Percentiles rank a stretch among this genome's conserved stretches.
phyloP scores from a whole-genome alignment of 768 basidiomycete species.

The Suillus plorans region DNA sequence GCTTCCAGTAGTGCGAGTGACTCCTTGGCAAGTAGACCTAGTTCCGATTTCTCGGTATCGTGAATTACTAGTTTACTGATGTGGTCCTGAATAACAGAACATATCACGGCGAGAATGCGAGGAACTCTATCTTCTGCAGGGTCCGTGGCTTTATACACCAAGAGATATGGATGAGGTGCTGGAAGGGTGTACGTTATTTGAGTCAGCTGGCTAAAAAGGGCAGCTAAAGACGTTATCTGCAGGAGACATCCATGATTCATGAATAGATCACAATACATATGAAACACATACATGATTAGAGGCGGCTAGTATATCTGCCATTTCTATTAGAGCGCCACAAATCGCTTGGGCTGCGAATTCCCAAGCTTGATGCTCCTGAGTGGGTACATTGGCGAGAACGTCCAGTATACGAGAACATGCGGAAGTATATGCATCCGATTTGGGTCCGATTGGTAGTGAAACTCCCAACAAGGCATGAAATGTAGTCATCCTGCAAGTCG shows the following conservation, averaged over 20 bases:
- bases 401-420: slow-evolving; percentile 40
- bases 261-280: background rate
- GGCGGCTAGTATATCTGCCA: slow-evolving; percentile 37
- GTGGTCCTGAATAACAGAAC: slow-evolving; percentile 41
- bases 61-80: slow-evolving; percentile 34
- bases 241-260: slow-evolving; percentile 13
- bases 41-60: slow-evolving; percentile 22
- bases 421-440: slow-evolving; percentile 37
- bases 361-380: slow-evolving; percentile 21
- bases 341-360: slow-evolving; percentile 23
- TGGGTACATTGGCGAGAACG: slow-evolving; percentile 24
- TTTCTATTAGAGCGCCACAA: slow-evolving; percentile 38
- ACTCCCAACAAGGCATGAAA: slow-evolving; percentile 53
- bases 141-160: slow-evolving; percentile 26
- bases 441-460: slow-evolving; percentile 23
- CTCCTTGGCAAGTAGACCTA: slow-evolving; percentile 39
- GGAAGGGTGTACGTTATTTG: slow-evolving; percentile 50
- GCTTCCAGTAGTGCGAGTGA: slow-evolving; percentile 52
- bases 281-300: slow-evolving; percentile 32
- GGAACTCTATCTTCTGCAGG: slow-evolving; percentile 27
- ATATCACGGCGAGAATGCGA: slow-evolving; percentile 40
- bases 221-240: slow-evolving; percentile 47
- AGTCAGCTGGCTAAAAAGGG: slow-evolving; percentile 53
- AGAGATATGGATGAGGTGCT: slow-evolving; percentile 39
- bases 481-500: slow-evolving; percentile 40